Evolutionary conservation across 1,139 yeast species (phyloP).

Genomic region (Taphrina flavorubra): DNA sequence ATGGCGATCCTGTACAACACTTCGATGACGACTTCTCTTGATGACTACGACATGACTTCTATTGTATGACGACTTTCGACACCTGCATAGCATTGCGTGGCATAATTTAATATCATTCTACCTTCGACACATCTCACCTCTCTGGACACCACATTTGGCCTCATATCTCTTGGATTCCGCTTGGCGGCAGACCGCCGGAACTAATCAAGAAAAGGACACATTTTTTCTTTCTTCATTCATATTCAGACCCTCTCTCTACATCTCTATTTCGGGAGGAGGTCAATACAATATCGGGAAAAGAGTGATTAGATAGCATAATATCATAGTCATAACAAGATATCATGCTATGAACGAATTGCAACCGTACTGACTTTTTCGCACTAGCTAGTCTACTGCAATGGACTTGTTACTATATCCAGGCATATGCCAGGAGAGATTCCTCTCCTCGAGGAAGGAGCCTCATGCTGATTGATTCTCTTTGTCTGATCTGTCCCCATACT

Average conservation of each 20-base stretch:
- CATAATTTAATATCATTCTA: slow-evolving; percentile 2
- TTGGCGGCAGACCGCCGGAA: no score
- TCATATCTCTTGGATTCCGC: not conserved
- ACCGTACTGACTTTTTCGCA: no score
- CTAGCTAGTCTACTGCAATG: no score
- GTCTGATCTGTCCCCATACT: no score
- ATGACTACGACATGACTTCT: slow-evolving; percentile 2
- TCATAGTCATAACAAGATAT: no score
- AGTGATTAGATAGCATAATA: no score
- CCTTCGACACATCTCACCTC: not conserved
- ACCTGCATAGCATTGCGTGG: slow-evolving; percentile 16
- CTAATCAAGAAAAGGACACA: no score
- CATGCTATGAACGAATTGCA: not conserved
- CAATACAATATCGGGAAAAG: no score
- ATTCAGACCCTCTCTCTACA: not conserved
- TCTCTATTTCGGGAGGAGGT: not conserved
- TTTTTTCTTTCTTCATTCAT: not conserved
- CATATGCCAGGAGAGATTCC: no score
- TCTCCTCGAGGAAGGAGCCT: no score
- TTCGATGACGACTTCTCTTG: slow-evolving; percentile 3
- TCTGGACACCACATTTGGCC: not conserved
- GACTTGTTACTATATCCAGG: no score
- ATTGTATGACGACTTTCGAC: not conserved
- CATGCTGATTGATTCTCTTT: no score
- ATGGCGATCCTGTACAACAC: not conserved